Evolutionary conservation across 192 early-diverging fungal genomes (phyloP), one percentile per base, ranked within the genome.

Genomic region (Pilobolus umbonatus): DNA sequence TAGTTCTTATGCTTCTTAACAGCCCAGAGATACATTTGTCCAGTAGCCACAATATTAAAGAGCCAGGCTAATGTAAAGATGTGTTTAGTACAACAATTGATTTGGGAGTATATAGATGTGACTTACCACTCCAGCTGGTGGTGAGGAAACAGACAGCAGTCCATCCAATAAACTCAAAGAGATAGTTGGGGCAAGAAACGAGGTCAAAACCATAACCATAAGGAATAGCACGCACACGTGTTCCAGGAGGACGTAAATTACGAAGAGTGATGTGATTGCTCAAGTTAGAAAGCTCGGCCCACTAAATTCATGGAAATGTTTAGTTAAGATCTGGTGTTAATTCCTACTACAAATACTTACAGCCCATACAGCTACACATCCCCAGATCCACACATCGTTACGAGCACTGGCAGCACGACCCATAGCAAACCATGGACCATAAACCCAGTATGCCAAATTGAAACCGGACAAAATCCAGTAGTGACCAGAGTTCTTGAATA

Each of bases 1-100:
- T 98, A 98, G 46, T 80, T 77, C 60, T 82, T 83, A 77, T 96
- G 93, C 80, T 98, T 98, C 82, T 98, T 98, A 65, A 94, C 60
- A 3, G 95, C 95, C 95, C 95, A 98, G 8, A 88, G 25, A 60
- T 89, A 90, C 95, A 96, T 96, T 72, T 95, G 86, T 48, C 74
- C 87, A n/a, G 80, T 75, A 30, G 82, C 84, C 49, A 87, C 83
- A 29, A 81, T 70, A 50, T 84, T 78, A 61, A 92, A 89, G 31
- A 89, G 59, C 47, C 83, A 68, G 8, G 83, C 79, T 46, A 59
- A 46, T 55, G 47, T 67, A 36, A 55, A 40, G 45, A 36, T 11
- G 31, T 35, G n/a, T n/a, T n/a, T 55, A 29, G 19, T 2, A 48
- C n/a, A 39, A 30, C 26, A 42, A 32, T 11, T n/a, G 4, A 10